phyloP scores from a whole-genome alignment of 192 early-diverging fungal species.

The Lunasporangiospora selenospora region DNA sequence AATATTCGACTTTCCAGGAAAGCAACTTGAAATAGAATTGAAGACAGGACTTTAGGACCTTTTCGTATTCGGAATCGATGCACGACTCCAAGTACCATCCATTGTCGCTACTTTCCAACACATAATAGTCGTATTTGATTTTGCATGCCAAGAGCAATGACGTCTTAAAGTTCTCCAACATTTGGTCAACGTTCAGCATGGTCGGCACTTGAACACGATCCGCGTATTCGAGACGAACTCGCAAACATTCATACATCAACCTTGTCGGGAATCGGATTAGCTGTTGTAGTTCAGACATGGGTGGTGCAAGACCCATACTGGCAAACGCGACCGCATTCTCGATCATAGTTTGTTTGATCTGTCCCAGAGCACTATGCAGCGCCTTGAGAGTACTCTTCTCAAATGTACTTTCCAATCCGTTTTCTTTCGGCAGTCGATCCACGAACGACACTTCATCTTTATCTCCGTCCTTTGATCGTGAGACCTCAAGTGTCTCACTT shows the following conservation, averaged over 20 bases:
- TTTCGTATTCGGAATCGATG: slow-evolving; percentile 73
- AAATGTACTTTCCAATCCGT: slow-evolving; percentile 79
- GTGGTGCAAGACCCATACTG: slow-evolving; percentile 76
- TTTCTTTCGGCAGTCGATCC: slow-evolving; percentile 86
- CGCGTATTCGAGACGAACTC: slow-evolving; percentile 74
- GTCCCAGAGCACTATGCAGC: slow-evolving; percentile 62
- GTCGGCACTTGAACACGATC: slow-evolving; percentile 63
- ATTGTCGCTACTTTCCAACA: slow-evolving; percentile 61
- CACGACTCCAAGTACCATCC: slow-evolving; percentile 75
- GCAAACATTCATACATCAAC: slow-evolving; percentile 84
- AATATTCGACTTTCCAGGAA: slow-evolving; percentile 70
- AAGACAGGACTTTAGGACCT: slow-evolving; percentile 72
- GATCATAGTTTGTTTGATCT: slow-evolving; percentile 74
- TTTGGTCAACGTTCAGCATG: slow-evolving; percentile 72
- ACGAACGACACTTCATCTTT: slow-evolving; percentile 77
- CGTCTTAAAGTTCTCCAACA: slow-evolving; percentile 81
- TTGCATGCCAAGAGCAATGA: slow-evolving; percentile 72
- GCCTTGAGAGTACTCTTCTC: slow-evolving; percentile 70
- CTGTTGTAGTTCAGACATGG: slow-evolving; percentile 69
- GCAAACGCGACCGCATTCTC: slow-evolving; percentile 66
- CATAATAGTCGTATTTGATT: slow-evolving; percentile 74
- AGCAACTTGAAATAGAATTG: slow-evolving; percentile 82
- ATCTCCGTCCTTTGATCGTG: slow-evolving; percentile 57
- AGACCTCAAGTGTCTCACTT: slow-evolving; percentile 67
- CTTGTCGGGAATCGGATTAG: slow-evolving; percentile 79